phyloP scores from a whole-genome alignment of 2,329 filamentous ascomycete species.

The Fusarium abutilonis region DNA sequence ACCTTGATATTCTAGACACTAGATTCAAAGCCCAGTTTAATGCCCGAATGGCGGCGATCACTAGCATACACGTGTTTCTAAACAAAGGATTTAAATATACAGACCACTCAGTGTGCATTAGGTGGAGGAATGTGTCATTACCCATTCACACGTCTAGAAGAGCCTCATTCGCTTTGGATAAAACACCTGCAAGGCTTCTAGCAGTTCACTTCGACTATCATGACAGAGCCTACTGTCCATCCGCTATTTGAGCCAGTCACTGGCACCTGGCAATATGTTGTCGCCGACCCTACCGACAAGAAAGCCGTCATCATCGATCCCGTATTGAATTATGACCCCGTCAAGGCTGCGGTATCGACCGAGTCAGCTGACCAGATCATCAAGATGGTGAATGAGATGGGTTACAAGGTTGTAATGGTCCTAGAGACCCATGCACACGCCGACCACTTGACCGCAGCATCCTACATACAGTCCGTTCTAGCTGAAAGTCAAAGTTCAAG shows the following conservation, averaged over 20 bases:
- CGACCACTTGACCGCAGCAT: constrained; percentile 68
- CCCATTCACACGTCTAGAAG: too few species aligned
- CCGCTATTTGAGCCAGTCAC: constrained; percentile 47
- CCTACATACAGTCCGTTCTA: constrained; percentile 64
- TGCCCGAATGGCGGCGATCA: too few species aligned
- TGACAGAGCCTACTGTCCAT: constrained; percentile 27
- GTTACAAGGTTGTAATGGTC: constrained; percentile 61
- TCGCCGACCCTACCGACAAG: constrained; percentile 62
- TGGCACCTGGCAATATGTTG: constrained; percentile 68
- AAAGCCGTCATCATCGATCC: constrained; percentile 68
- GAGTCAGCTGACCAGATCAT: constrained; percentile 63
- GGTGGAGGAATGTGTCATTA: too few species aligned
- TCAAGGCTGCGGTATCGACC: constrained; percentile 57
- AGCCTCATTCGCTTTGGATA: too few species aligned
- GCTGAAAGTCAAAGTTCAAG: constrained; percentile 46
- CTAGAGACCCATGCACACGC: constrained; percentile 72
- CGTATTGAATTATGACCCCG: constrained; percentile 66
- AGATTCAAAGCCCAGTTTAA: too few species aligned
- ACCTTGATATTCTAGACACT: too few species aligned
- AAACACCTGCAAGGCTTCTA: too few species aligned
- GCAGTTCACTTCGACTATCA: not conserved
- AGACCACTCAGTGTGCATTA: too few species aligned
- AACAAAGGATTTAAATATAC: too few species aligned
- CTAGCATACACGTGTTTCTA: too few species aligned
- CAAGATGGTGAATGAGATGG: constrained; percentile 52